Evolutionary conservation across 495 filamentous ascomycete genomes (phyloP).

Genomic region (Halenospora varia): DNA sequence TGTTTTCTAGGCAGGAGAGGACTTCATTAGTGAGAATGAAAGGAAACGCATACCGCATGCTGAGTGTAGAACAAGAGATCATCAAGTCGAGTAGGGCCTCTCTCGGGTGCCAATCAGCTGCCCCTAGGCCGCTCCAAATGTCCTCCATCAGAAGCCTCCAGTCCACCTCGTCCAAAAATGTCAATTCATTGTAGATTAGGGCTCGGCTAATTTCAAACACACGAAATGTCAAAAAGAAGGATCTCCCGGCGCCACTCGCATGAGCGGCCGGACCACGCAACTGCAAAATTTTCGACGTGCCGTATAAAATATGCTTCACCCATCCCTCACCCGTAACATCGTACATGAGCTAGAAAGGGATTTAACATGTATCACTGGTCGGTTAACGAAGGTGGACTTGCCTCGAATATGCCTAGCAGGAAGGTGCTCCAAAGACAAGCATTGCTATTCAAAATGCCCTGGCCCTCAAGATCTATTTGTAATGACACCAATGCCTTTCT

Average conservation of each 20-base stretch:
- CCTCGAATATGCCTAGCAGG: constrained; percentile 21
- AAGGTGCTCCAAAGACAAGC: constrained; percentile 18
- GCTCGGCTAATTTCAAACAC: constrained; percentile 18
- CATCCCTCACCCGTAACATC: constrained; percentile 22
- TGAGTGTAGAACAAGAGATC: constrained; percentile 12
- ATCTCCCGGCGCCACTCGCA: background rate
- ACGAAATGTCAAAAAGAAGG: constrained; percentile 19
- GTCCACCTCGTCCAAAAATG: constrained; percentile 6
- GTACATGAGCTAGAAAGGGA: constrained; percentile 12
- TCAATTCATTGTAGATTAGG: constrained; percentile 13
- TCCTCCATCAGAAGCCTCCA: constrained; percentile 10
- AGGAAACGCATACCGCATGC: constrained; percentile 2
- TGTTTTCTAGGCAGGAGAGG: no score
- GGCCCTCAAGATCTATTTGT: constrained; percentile 3
- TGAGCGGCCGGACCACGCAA: constrained; percentile 9
- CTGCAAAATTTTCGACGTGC: constrained; percentile 19
- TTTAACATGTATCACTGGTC: background rate
- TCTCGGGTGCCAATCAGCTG: constrained; percentile 15
- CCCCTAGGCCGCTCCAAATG: background rate
- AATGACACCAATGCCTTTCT: background rate
- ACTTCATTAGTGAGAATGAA: no score
- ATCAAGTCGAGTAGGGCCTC: constrained; percentile 20
- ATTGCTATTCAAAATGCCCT: background rate
- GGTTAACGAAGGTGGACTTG: background rate
- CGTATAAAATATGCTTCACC: constrained; percentile 21